phyloP scores from a whole-genome alignment of 1,284 basidiomycete species.

The Ceratobasidium sp. region DNA sequence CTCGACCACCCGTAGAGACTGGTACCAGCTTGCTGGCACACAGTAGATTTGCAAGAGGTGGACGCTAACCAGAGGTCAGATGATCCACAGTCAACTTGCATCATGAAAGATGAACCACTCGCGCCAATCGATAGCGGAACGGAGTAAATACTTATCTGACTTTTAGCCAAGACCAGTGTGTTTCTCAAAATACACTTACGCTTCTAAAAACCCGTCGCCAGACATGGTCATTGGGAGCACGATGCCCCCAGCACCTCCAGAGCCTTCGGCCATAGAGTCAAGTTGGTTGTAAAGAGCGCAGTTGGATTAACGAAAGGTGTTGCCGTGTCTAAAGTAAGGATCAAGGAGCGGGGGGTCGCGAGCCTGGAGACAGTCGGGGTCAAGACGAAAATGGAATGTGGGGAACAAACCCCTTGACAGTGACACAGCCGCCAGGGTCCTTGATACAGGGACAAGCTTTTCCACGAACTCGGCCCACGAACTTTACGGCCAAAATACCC shows the following conservation, averaged over 20 bases:
- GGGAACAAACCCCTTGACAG: background rate
- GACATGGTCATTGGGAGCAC: constrained; percentile 41
- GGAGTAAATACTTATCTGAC: constrained; percentile 20
- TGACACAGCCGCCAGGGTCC: constrained; percentile 32
- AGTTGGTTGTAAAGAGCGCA: background rate
- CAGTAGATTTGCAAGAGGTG: constrained; percentile 17
- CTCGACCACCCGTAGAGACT: constrained; percentile 28
- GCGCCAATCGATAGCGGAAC: constrained; percentile 9
- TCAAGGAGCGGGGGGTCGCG: constrained; percentile 9
- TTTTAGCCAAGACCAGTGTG: background rate
- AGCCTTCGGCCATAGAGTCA: constrained; percentile 29
- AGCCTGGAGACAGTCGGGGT: constrained; percentile 30
- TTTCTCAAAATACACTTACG: background rate
- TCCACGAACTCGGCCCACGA: background rate
- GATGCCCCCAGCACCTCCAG: constrained; percentile 34
- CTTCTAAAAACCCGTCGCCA: constrained; percentile 38
- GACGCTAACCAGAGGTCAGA: constrained; percentile 38
- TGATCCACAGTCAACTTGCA: constrained; percentile 41
- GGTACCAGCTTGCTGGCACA: constrained; percentile 29
- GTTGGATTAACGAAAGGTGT: background rate
- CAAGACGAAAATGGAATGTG: constrained; percentile 6
- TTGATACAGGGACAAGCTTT: background rate
- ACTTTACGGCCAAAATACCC: no score
- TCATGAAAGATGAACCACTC: constrained; percentile 15
- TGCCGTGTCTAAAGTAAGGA: background rate